Base-by-base conservation (phyloP, 1,284 basidiomycete species). In the Pyrrhoderma noxium region DNA sequence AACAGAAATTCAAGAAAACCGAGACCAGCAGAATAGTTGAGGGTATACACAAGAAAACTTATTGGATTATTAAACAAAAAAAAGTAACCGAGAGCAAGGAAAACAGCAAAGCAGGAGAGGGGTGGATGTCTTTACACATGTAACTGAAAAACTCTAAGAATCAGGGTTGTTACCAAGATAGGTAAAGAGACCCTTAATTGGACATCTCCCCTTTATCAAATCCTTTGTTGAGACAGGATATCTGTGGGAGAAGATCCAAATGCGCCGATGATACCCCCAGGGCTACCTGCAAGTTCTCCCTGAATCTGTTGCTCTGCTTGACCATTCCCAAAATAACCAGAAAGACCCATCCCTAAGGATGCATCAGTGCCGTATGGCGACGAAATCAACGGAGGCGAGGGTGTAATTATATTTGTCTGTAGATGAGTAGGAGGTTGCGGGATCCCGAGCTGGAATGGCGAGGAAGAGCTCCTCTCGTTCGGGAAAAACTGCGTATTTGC, bases 361-460 rank as follows among this genome's bases (percentile, higher is more conserved):
- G 52, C n/a, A 37, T 46, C 48, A 11, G 52, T 31, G 22, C 27
- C 47, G 27, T 54, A 54, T 34, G 52, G 52, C 8, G 47, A 41
- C 3, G 53, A 47, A 19, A 55, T 37, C 14, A 55, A 45, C 14
- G 53, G 53, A 9, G 53, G 49, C 18, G 53, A 52, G 19, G 53
- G 53, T 35, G 53, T 44, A 19, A 51, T 22, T 18, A 38, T 37
- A n/a, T 56, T 50, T 18, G 44, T 39, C 25, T 52, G 51, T 19
- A 46, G 34, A 14, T 40, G 38, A 16, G 16, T 41, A 8, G 49
- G 40, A 37, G 21, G 36, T 25, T 51, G 35, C 19, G 27, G 53
- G n/a, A 42, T 13, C 22, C 23, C 35, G 5, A 40, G 23, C 16
- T 51, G 49, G 18, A 45, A 51, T 19, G 49, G 36, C 8, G 53